phyloP scores from a whole-genome alignment of 2,329 filamentous ascomycete genomes.

The Periconia macrospinosa region DNA sequence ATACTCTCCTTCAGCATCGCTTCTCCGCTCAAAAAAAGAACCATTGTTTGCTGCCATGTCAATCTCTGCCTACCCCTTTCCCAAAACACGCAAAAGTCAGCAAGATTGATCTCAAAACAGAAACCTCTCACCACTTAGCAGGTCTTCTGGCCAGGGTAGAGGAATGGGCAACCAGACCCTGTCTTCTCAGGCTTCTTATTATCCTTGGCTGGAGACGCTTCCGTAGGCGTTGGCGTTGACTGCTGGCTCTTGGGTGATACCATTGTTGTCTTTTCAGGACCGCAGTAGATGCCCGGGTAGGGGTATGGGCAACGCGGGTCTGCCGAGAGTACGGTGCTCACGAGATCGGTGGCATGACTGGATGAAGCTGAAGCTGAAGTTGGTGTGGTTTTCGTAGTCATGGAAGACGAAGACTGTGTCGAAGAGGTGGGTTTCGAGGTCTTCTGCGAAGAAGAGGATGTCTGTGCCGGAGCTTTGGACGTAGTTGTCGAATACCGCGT shows the following conservation, averaged over 20 bases:
- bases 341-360: background rate
- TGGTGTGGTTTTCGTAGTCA: background rate
- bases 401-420: background rate
- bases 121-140: background rate
- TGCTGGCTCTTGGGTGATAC: conserved; percentile 5
- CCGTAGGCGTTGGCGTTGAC: background rate
- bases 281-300: conserved; percentile 26
- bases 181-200: conserved; percentile 4
- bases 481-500: background rate
- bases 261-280: conserved; percentile 15
- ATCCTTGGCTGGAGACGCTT: background rate
- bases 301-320: conserved; percentile 34
- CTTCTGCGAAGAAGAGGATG: too few species aligned
- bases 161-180: conserved; percentile 22
- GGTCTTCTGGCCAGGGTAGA: conserved; percentile 5
- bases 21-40: conserved; percentile 4
- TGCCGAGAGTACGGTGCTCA: conserved; percentile 10
- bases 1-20: background rate
- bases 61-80: background rate
- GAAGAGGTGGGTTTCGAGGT: background rate
- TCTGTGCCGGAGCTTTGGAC: background rate
- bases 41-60: conserved; percentile 7
- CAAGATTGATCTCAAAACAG: background rate
- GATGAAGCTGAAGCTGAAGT: background rate
- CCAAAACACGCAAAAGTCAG: background rate